Evolutionary conservation across 306 rosid species (phyloP).

Genomic region (Sicyos edulis): DNA sequence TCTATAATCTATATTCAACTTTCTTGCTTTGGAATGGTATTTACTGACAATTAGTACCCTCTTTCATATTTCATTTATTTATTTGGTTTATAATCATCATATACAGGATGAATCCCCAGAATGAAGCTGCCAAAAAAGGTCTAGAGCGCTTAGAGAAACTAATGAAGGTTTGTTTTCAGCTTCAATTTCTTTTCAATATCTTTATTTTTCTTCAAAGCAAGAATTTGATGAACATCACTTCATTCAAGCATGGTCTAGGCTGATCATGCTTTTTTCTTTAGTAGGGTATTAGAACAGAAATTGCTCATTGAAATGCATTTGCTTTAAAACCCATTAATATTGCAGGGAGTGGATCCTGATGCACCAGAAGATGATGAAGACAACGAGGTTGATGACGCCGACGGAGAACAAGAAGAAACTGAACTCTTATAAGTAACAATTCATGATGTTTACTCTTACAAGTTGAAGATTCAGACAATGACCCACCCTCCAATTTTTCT

Average conservation of each 20-base stretch:
- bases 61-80: not conserved
- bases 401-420: slow-evolving; percentile 89
- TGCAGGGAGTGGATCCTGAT: slow-evolving; percentile 64
- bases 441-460: not conserved
- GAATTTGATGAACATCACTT: slow-evolving; percentile 9
- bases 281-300: slow-evolving; percentile 5
- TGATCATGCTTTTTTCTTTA: not conserved
- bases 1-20: not conserved
- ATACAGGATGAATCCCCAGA: slow-evolving; percentile 84
- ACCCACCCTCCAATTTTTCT: not conserved
- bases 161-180: slow-evolving; percentile 63
- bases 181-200: slow-evolving; percentile 1
- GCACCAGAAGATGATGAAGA: slow-evolving; percentile 99
- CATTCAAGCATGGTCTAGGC: slow-evolving; percentile 13
- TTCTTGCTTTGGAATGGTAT: slow-evolving; percentile 7
- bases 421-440: slow-evolving; percentile 56
- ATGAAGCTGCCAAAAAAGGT: slow-evolving; percentile 91
- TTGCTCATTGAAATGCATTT: not conserved
- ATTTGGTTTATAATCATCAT: slow-evolving; percentile 21
- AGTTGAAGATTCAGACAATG: not conserved
- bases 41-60: not conserved
- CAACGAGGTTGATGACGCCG: slow-evolving; percentile 90
- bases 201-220: not conserved
- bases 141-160: slow-evolving; percentile 93
- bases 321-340: not conserved